phyloP scores from a whole-genome alignment of 495 filamentous ascomycete species.

The Eremomyces bilateralis region DNA sequence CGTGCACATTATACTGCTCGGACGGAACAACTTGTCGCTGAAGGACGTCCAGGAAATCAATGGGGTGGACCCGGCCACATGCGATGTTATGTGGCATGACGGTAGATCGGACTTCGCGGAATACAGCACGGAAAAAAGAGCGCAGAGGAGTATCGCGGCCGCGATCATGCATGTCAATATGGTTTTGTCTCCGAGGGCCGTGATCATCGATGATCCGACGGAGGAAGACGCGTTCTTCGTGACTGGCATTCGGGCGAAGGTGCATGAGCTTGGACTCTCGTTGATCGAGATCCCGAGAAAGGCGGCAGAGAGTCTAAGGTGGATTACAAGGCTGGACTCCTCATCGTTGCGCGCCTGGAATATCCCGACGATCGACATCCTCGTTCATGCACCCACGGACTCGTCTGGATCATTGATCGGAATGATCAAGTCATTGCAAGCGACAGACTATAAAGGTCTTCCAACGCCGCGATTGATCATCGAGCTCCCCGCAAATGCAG shows the following conservation, averaged over 20 bases:
- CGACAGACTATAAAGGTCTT: conserved; percentile 49
- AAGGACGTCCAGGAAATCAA: conserved; percentile 31
- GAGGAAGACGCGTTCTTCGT: conserved; percentile 34
- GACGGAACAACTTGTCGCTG: conserved; percentile 29
- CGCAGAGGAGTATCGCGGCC: conserved; percentile 17
- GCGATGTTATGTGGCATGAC: conserved; percentile 36
- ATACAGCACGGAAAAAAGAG: conserved; percentile 28
- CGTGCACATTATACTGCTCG: conserved; percentile 37
- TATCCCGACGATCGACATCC: conserved; percentile 46
- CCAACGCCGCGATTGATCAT: conserved; percentile 49
- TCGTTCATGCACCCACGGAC: conserved; percentile 44
- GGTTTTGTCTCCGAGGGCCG: conserved; percentile 35
- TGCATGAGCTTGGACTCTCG: conserved; percentile 21
- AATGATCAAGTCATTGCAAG: conserved; percentile 46
- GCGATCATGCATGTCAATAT: conserved; percentile 24
- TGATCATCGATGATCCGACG: conserved; percentile 28
- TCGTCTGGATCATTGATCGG: conserved; percentile 51
- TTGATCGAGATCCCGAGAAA: conserved; percentile 46
- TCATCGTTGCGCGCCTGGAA: conserved; percentile 56
- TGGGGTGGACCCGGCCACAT: conserved; percentile 28
- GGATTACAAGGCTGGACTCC: conserved; percentile 57
- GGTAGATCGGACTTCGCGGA: conserved; percentile 29
- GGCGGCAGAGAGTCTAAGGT: conserved; percentile 37
- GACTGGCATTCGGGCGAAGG: conserved; percentile 26
- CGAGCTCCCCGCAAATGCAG: conserved; percentile 49